A percentile compares a stretch with the other conserved stretches of the same genome.
Conservation (phyloP, 495 filamentous ascomycete genomes). For the Podospora anserina region DNA sequence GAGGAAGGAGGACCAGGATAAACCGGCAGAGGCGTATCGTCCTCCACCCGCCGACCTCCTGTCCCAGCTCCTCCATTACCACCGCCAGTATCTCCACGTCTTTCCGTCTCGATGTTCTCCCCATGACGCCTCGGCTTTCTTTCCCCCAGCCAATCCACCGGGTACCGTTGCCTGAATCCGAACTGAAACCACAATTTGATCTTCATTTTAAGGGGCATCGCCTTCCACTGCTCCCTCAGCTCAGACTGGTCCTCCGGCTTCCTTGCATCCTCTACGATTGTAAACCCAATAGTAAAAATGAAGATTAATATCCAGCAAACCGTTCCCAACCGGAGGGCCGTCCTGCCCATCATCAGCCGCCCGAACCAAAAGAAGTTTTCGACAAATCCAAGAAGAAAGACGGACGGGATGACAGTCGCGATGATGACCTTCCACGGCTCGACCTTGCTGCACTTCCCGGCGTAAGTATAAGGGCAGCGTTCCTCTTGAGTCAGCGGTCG, state of each 20-base stretch:
- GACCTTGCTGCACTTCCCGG: slow-evolving; percentile 29
- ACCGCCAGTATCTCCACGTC: too few relatives aligned
- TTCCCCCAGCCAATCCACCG: slow-evolving; percentile 27
- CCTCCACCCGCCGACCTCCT: too few relatives aligned
- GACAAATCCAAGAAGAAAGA: slow-evolving; percentile 48
- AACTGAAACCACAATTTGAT: slow-evolving; percentile 48
- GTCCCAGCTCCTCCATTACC: too few relatives aligned
- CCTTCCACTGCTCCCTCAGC: slow-evolving; percentile 44
- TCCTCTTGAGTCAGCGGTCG: too few relatives aligned
- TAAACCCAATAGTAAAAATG: slow-evolving; percentile 42
- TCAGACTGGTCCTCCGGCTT: slow-evolving; percentile 39
- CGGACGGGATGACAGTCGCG: slow-evolving; percentile 37
- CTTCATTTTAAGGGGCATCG: slow-evolving; percentile 36
- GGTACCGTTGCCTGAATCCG: slow-evolving; percentile 52
- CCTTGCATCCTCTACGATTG: slow-evolving; percentile 40
- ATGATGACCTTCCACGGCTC: slow-evolving; percentile 38
- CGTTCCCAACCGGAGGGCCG: slow-evolving; percentile 47
- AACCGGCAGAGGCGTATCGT: too few relatives aligned
- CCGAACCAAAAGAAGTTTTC: slow-evolving; percentile 53
- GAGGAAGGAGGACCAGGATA: too few relatives aligned
- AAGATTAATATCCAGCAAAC: slow-evolving; percentile 47
- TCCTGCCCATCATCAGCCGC: slow-evolving; percentile 50
- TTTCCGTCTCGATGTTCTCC: too few relatives aligned
- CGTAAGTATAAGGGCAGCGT: slow-evolving; percentile 21
- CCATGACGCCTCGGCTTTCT: too few relatives aligned